Base-by-base conservation (phyloP, 306 rosid genomes). In the Castanea sativa region DNA sequence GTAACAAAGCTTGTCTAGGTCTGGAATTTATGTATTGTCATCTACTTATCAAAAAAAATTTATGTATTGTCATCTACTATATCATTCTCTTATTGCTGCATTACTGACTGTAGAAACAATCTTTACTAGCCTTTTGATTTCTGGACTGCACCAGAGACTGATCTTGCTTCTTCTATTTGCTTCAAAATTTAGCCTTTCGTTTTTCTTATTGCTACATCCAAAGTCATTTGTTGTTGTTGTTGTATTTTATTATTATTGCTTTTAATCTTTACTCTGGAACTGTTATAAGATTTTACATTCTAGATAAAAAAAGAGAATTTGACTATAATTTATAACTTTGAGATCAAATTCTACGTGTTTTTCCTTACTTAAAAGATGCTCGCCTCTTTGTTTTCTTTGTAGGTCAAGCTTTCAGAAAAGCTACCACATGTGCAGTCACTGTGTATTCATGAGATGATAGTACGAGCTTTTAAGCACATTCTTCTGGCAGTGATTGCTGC, bases 341-440 rank as follows among this genome's bases (percentile, higher is more conserved):
- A 59, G 76, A 65, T 73, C 73, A 52, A 61, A 76, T 76, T 67
- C 14, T 27, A 71, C 30, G 6, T 29, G 80, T 65, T 75, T 80
- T 77, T 61, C 16, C 57, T 61, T 63, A 43, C 27, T 77, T 52
- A 72, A 35, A 35, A 83, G 81, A 69, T 73, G 72, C 55, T 69
- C 77, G 14, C 65, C 35, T 41, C 68, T 73, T 83, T 77, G 55
- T 25, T 80, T 86, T 86, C 81, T 83, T 87, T 56, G 71, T 83
- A 95, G 99, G 97, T 95, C 81, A 95, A 92, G 87, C 98, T 95
- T 83, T 92, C 99, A 11, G 99, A 90, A 82, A 95, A 95, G 83
- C 87, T 95, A 59, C 90, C 98, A 4, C 99, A 95, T 65, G 98
- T 95, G 74, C 99, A 95, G 77, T 91, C 99, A 74, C 98, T 95